Conservation (phyloP, 2,329 filamentous ascomycete genomes). For the Penicillium sp. region DNA sequence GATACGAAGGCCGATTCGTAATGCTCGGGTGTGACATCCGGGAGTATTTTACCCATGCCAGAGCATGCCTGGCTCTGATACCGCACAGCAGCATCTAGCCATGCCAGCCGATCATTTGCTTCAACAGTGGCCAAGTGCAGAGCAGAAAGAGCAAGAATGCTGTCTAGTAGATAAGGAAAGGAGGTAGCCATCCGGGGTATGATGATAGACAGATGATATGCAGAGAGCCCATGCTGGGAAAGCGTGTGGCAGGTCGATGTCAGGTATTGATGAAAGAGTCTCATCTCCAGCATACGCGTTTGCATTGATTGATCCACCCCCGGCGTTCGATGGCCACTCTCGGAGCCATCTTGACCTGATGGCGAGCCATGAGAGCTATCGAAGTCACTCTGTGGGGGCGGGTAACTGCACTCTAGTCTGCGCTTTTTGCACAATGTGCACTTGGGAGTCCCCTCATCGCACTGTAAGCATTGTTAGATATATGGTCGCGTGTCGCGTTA, state of each 20-base stretch:
- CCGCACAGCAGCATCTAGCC: constrained; percentile 43
- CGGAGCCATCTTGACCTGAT: constrained; percentile 29
- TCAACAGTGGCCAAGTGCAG: constrained; percentile 52
- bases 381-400: constrained; percentile 28
- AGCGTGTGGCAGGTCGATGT: constrained; percentile 45
- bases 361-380: constrained; percentile 34
- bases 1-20: constrained; percentile 51
- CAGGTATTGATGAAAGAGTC: constrained; percentile 48
- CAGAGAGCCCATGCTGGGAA: constrained; percentile 38
- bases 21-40: constrained; percentile 48
- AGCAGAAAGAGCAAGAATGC: constrained; percentile 52
- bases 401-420: constrained; percentile 46
- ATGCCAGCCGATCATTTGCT: constrained; percentile 37
- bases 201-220: constrained; percentile 42
- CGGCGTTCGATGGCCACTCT: constrained; percentile 21
- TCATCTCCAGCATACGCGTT: constrained; percentile 43
- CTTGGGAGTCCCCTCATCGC: constrained; percentile 45
- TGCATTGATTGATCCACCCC: constrained; percentile 24
- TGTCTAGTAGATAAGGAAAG: constrained; percentile 53
- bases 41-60: constrained; percentile 42
- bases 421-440: constrained; percentile 47
- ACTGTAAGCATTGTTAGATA: constrained; percentile 33
- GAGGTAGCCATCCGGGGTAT: constrained; percentile 48
- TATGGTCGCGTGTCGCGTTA: neutral
- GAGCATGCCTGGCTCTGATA: constrained; percentile 47